These are phyloP conservation scores for Pugionium dolabratum DNA, from an alignment of 345 rosid species.

Conservation along the genomic window DNA sequence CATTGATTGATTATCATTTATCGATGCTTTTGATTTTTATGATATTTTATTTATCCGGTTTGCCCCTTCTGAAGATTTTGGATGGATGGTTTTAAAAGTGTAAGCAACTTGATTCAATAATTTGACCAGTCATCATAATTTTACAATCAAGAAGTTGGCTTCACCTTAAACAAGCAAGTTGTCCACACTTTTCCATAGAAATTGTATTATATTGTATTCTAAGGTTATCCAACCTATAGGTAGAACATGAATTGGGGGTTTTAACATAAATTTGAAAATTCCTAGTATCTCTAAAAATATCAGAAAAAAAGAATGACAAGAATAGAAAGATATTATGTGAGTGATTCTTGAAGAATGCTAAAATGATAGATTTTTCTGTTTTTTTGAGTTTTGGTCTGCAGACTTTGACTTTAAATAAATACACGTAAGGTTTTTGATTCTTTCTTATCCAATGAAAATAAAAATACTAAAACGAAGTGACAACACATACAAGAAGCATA, in stretches of 20 bases:
- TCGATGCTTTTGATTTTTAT: background rate
- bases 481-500: slow-evolving; percentile 30
- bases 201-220: background rate
- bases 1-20: background rate
- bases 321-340: slow-evolving; percentile 29
- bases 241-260: background rate
- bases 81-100: slow-evolving; percentile 9
- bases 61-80: slow-evolving; percentile 21
- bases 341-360: slow-evolving; percentile 15
- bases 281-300: background rate
- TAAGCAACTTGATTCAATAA: slow-evolving; percentile 25
- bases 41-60: background rate
- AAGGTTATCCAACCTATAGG: background rate
- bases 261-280: background rate
- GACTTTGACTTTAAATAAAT: slow-evolving; percentile 16
- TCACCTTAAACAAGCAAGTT: background rate
- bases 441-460: slow-evolving; percentile 21
- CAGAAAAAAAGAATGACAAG: background rate
- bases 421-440: slow-evolving; percentile 29
- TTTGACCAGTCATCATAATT: slow-evolving; percentile 15
- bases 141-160: slow-evolving; percentile 13
- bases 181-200: background rate
- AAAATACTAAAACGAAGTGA: slow-evolving; percentile 21
- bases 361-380: slow-evolving; percentile 1
- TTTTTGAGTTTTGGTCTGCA: slow-evolving; percentile 29